Base-by-base conservation (phyloP, 768 basidiomycete genomes). In the Tremella yokohamensis region DNA sequence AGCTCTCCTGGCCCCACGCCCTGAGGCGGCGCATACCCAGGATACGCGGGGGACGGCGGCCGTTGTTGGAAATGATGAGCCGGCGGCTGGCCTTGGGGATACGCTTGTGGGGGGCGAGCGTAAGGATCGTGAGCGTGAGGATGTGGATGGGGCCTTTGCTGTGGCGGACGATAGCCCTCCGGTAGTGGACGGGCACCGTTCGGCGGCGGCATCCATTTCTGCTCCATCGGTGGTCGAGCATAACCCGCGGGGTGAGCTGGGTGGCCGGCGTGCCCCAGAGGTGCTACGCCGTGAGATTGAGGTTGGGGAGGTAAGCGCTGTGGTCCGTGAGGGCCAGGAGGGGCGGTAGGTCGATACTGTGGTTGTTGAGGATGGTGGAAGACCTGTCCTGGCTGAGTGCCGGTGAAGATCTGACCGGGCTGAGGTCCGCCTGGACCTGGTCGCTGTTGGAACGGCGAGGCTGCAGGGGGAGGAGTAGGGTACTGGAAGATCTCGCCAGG, bases 401-500 rank as follows among this genome's bases (percentile, higher is more conserved):
- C 62, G 39, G 57, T 54, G 55, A 66, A 71, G 0, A 68, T 54
- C 44, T 71, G 69, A 20, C 71, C 76, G n/a, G 70, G 74, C 51
- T 71, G 70, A 11, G 68, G 66, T 44, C 64, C 62, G 8, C 45
- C 26, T 2, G 49, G 59, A 25, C 29, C 54, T 12, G 48, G 62
- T 54, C 52, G 44, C 20, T 49, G 64, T 24, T 58, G 62, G 49
- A 60, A 57, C 1, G 58, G 65, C 16, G 57, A 56, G 11, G 53
- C 40, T 9, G 64, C 39, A 34, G 8, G 47, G 29, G 53, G 48
- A 51, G 39, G 49, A 20, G 53, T 57, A 44, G 58, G 70, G 52
- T 75, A 69, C 34, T 73, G 70, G 65, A 76, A 76, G 6, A 74
- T 58, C 59, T 76, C 71, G 24, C 74, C 73, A 7, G 73, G 74